Conservation (phyloP, 2,329 filamentous ascomycete genomes). For the Phialophora verrucosa region DNA sequence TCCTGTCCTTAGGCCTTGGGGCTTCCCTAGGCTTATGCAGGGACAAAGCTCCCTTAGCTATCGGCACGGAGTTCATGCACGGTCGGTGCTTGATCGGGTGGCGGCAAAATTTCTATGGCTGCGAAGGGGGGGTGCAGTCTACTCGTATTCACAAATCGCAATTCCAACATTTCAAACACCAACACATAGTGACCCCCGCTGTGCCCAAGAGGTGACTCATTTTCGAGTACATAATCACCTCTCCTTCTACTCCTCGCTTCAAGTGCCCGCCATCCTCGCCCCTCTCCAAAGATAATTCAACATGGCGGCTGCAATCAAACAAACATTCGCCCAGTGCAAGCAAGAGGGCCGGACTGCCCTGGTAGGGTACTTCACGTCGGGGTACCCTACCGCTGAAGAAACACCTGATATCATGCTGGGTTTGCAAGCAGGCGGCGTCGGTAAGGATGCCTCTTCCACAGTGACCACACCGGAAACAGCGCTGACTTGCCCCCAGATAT, state of each 20-base stretch:
- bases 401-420: constrained; percentile 84
- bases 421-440: constrained; percentile 90
- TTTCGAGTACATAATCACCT: constrained; percentile 7
- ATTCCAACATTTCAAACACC: not conserved
- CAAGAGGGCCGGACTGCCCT: constrained; percentile 73
- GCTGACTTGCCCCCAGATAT: constrained; percentile 65
- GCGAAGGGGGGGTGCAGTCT: not conserved
- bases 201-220: not conserved
- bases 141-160: not conserved
- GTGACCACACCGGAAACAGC: not conserved
- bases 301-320: constrained; percentile 60
- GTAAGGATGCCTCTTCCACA: constrained; percentile 56
- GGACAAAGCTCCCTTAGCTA: constrained; percentile 13
- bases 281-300: constrained; percentile 27
- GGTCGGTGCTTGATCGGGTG: not conserved
- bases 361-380: constrained; percentile 95
- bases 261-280: not conserved
- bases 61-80: not conserved
- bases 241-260: not conserved
- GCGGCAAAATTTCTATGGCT: constrained; percentile 20
- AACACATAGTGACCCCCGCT: not conserved
- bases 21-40: constrained; percentile 11
- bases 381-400: constrained; percentile 81
- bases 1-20: not conserved
- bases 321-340: constrained; percentile 64